Evolutionary conservation across 768 basidiomycete species (phyloP), one percentile per base, ranked within the genome.

Genomic region (Pisolithus microcarpus): DNA sequence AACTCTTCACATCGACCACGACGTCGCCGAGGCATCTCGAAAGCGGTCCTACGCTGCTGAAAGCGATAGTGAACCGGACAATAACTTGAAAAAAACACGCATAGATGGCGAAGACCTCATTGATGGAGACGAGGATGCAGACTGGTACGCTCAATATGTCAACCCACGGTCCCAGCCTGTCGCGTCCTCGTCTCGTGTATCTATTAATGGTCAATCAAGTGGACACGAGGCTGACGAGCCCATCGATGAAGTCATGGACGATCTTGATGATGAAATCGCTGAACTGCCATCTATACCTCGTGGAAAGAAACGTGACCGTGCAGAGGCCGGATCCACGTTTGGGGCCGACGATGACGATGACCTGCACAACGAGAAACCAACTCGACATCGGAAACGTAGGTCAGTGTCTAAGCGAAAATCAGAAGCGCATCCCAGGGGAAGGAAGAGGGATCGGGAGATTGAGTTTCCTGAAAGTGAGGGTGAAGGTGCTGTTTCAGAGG

Each of bases 251-350:
- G 63, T 58, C 28, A 65, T 69, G 54, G 68, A 67, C 45, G 69
- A 70, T 21, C 63, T 74, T 23, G 70, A 73, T 19, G 77, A 78
- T 56, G 70, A 72, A 42, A 56, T 72, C 18, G 60, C 65, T 21
- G 74, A 73, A 46, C 63, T 74, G 45, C 64, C 59, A 49, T 65
- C 67, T 43, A 59, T 67, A 51, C 58, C 64, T 28, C 57, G 67
- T 53, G 85, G 86, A 42, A 85, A 78, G 73, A 91, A 91, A 69
- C 81, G 87, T 54, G 85, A 85, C 65, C 82, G 84, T 38, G 75
- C 77, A 7, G 85, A 86, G 61, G 84, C 84, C 50, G 86, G 78
- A 7, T 85, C 85, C 4, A 79, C 78, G 0, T 82, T 87, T 59
- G 85, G 79, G 43, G 80, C 77, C 23, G 85, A 85, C 56, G 68